Evolutionary conservation across 2,329 filamentous ascomycete species (phyloP).

Genomic region (Xylaria digitata): DNA sequence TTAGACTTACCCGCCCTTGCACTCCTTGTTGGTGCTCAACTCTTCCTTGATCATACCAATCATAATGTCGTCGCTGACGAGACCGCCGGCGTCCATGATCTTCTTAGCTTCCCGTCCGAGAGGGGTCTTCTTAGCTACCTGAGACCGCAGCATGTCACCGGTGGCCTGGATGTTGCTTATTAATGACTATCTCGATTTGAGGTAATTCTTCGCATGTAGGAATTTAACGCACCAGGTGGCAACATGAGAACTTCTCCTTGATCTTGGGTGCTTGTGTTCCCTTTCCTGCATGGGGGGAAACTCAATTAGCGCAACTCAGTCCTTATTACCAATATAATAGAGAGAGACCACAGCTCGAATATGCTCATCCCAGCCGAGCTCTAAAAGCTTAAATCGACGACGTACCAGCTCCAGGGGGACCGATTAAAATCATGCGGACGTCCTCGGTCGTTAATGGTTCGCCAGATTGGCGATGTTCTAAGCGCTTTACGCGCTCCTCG

Average conservation of each 20-base stretch:
- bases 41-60: conserved; percentile 99
- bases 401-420: conserved; percentile 95
- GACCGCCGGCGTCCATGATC: conserved; percentile 98
- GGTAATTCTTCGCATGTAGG: conserved; percentile 33
- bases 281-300: conserved; percentile 74
- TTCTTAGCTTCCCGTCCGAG: conserved; percentile 98
- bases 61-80: conserved; percentile 99
- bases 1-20: conserved; percentile 86
- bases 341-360: conserved; percentile 13
- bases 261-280: conserved; percentile 98
- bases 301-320: conserved; percentile 38
- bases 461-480: conserved; percentile 79
- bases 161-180: conserved; percentile 73
- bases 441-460: conserved; percentile 68
- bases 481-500: conserved; percentile 84
- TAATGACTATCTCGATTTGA: conserved; percentile 25
- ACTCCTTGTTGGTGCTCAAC: conserved; percentile 92
- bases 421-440: conserved; percentile 97
- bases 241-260: conserved; percentile 97
- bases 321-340: background rate
- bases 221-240: conserved; percentile 81
- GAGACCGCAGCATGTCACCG: conserved; percentile 98
- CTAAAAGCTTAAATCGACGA: conserved; percentile 42
- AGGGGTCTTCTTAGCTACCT: conserved; percentile 96
- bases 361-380: conserved; percentile 3